A percentile compares a stretch with the other conserved stretches of the same genome.
phyloP scores from a whole-genome alignment of 176 grass and related monocot genomes.

The Chloris gayana region DNA sequence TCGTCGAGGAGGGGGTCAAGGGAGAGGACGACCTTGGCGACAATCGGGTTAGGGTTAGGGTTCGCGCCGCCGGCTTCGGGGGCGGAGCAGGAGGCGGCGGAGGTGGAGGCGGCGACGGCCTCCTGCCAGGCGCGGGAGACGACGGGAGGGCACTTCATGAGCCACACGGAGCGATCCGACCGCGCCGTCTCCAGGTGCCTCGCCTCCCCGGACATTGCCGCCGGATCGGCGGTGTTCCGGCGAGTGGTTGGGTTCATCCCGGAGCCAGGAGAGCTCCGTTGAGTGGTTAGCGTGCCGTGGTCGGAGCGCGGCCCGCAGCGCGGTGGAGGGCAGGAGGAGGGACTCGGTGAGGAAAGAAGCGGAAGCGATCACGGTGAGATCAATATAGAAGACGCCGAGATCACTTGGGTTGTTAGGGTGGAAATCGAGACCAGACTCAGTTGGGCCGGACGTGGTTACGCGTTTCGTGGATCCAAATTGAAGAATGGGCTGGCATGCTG shows the following conservation, averaged over 20 bases:
- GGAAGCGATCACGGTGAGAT: neutral
- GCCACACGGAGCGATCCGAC: conserved; percentile 78
- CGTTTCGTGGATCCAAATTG: neutral
- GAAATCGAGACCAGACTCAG: neutral
- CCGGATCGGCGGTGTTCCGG: neutral
- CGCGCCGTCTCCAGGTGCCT: conserved; percentile 63
- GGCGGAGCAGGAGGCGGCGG: neutral
- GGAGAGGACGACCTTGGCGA: conserved; percentile 79
- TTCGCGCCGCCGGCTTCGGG: neutral
- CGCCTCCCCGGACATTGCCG: conserved; percentile 50
- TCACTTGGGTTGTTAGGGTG: neutral
- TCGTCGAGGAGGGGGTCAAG: conserved; percentile 71
- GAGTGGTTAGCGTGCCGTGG: neutral
- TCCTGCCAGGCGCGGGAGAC: conserved; percentile 70
- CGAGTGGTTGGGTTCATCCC: neutral
- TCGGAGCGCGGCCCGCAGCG: neutral
- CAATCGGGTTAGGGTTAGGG: conserved; percentile 51
- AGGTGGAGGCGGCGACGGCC: conserved; percentile 36
- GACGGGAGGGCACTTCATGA: conserved; percentile 91
- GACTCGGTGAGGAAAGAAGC: neutral
- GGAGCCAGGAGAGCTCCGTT: neutral
- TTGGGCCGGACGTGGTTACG: neutral
- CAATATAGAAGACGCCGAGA: neutral
- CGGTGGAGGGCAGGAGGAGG: neutral
- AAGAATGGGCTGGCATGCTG: neutral